These are phyloP conservation scores for Carex littledalei DNA, from an alignment of 176 grass and related monocot genomes.

Conservation along the genomic window DNA sequence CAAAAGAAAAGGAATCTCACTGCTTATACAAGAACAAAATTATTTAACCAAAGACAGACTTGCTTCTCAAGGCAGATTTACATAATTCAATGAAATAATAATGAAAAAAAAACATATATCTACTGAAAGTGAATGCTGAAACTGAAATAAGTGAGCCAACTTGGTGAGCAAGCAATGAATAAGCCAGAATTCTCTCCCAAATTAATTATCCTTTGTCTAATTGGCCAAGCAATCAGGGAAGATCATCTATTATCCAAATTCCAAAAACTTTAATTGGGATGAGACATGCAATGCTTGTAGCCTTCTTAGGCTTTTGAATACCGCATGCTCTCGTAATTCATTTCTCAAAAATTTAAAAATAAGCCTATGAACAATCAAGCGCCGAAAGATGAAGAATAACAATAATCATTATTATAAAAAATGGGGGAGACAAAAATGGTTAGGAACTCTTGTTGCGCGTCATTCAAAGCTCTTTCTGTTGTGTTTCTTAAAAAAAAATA, in stretches of 20 bases:
- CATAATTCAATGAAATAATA: no score
- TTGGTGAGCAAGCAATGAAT: no score
- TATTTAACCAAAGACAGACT: no score
- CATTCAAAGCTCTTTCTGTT: not conserved
- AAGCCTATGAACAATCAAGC: not conserved
- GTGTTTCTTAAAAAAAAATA: not conserved
- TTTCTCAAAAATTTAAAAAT: not conserved
- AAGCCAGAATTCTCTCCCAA: no score
- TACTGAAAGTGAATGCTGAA: no score
- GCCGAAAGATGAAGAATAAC: not conserved
- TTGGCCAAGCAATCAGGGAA: not conserved
- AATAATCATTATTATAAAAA: not conserved
- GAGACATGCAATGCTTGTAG: not conserved
- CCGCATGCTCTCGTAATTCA: not conserved
- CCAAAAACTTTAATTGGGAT: not conserved
- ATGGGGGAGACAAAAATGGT: not conserved
- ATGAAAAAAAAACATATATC: no score
- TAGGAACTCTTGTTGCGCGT: not conserved
- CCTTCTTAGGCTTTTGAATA: not conserved
- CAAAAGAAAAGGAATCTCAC: not conserved
- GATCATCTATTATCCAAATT: no score
- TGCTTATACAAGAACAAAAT: not conserved
- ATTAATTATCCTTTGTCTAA: not conserved
- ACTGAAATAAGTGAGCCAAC: no score
- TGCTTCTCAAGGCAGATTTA: no score